These are phyloP conservation scores for Cryptomeria japonica DNA, from an alignment of 75 land plant genomes.

Conservation along the genomic window DNA sequence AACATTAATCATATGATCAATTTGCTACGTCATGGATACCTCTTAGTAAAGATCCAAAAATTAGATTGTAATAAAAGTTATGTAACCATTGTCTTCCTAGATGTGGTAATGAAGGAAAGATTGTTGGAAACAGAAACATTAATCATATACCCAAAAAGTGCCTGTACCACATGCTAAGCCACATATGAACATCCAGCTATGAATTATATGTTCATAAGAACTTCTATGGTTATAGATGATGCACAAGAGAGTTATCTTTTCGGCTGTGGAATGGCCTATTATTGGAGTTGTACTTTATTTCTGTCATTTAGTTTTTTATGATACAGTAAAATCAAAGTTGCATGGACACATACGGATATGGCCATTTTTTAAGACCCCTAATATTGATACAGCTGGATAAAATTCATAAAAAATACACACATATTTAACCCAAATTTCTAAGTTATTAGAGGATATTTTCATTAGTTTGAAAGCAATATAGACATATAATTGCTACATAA, in stretches of 20 bases:
- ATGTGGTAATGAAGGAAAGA: not conserved
- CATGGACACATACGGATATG: no score
- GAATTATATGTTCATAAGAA: not conserved
- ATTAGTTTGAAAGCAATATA: no score
- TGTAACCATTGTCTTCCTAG: not conserved
- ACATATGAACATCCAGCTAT: not conserved
- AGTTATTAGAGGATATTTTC: no score
- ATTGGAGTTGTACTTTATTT: not conserved
- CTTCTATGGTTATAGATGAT: not conserved
- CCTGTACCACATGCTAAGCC: not conserved
- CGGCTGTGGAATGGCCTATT: not conserved
- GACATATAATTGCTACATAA: no score
- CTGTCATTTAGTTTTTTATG: not conserved
- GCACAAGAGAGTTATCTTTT: not conserved
- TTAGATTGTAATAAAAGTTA: not conserved
- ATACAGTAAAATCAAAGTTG: no score
- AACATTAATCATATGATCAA: not conserved
- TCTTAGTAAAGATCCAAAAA: not conserved
- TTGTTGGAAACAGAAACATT: not conserved
- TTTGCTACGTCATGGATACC: not conserved
- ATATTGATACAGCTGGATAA: no score
- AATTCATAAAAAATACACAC: no score
- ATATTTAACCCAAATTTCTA: no score
- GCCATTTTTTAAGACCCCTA: no score
- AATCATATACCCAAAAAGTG: not conserved